Base-by-base conservation (phyloP, 73 alveolate species). In the Durusdinium trenchii region DNA sequence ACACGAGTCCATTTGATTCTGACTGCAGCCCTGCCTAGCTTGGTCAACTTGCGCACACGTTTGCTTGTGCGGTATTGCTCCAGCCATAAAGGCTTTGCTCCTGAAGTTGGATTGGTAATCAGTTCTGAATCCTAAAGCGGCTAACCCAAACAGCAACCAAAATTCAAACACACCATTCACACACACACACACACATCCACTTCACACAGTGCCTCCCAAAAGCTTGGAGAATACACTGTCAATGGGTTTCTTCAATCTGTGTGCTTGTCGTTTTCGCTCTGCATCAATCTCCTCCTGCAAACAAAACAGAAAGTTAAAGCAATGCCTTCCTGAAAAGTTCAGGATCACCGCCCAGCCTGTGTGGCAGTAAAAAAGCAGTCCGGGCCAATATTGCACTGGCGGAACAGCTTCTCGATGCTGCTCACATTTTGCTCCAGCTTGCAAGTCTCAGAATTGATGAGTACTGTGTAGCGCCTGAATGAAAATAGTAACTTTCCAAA, bases 41-140 rank as follows among this genome's bases (percentile, higher is more conserved):
- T 76, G n/a, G 86, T 60, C 5, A 60, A n/a, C 35, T 76, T 76
- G 42, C 16, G 2, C 18, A 76, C 86, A n/a, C 45, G 40, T 38
- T 76, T 76, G 61, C 40, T 43, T 2, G 30, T 20, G 20, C 86
- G 57, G 45, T 76, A 76, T 7, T 42, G 57, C n/a, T 76, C 12
- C 57, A 76, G 38, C 86, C 86, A 76, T 5, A 76, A 7, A n/a
- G 86, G 61, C 45, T 76, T 76, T 52, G 86, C 61, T 76, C 86
- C 86, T 76, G 84, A 57, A 23, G 12, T 12, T 16, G 69, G 32
- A 57, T 57, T 12, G 23, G 32, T 57, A 23, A 57, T 57, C 32
- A 57, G 23, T 57, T 23, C 12, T 12, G 12, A 16, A 57, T 12
- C 69, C 69, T 16, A 23, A 16, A 23, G 23, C 32, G 23, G 69